phyloP scores from a whole-genome alignment of 1,284 basidiomycete species.

The Papiliotrema laurentii region DNA sequence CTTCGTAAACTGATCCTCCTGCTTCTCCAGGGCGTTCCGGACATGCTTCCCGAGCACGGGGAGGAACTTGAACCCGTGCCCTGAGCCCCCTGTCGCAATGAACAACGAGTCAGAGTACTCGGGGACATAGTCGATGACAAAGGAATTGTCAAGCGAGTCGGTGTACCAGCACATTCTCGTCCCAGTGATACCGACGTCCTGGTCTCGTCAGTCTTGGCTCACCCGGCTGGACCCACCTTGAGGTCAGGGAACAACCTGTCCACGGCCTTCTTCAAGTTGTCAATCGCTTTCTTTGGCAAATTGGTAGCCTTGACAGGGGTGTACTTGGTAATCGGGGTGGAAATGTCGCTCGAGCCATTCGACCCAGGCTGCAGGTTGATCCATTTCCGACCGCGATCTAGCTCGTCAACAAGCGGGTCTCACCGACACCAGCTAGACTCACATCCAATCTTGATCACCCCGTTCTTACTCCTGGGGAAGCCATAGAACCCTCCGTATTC shows the following conservation, averaged over 20 bases:
- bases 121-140: conserved; percentile 30
- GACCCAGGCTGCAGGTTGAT: conserved; percentile 21
- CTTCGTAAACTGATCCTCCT: conserved; percentile 20
- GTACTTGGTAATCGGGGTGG: conserved; percentile 25
- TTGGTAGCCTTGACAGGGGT: conserved; percentile 15
- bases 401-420: background rate
- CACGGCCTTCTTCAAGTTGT: conserved; percentile 20
- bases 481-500: conserved; percentile 27
- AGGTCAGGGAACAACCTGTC: conserved; percentile 24
- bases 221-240: conserved; percentile 4
- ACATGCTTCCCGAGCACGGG: conserved; percentile 29
- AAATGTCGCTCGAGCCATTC: conserved; percentile 8
- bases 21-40: conserved; percentile 19
- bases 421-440: background rate
- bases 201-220: background rate
- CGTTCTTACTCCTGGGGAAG: conserved; percentile 21
- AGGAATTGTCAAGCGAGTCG: conserved; percentile 26
- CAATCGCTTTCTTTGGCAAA: conserved; percentile 25
- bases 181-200: conserved; percentile 25
- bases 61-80: conserved; percentile 36
- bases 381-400: conserved; percentile 17
- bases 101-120: conserved; percentile 19
- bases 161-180: conserved; percentile 38
- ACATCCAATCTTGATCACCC: conserved; percentile 29
- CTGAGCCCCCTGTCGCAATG: conserved; percentile 23